Evolutionary conservation across 192 early-diverging fungal species (phyloP), one percentile per base, ranked within the genome.

Genomic region (Physocladia obscura): DNA sequence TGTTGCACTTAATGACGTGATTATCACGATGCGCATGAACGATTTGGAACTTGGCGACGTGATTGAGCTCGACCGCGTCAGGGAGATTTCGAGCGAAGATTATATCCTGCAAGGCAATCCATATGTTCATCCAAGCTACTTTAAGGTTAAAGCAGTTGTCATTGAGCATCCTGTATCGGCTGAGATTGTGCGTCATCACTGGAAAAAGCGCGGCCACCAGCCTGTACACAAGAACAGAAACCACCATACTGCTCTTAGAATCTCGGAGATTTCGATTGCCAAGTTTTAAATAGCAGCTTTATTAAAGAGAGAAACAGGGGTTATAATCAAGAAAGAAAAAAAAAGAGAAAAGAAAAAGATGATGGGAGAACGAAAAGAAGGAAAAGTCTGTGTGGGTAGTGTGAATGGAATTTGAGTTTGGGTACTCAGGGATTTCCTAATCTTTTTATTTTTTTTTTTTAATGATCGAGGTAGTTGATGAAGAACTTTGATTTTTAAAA

Each of bases 1-100:
- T 55, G 91, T 96, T 21, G 88, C 91, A 19, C 79, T 90, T 62
- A 91, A 94, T 78, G 97, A 98, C 74, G 81, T 95, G 54, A 86
- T 98, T 39, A 79, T 94, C 13, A 85, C 92, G 39, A 85, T 90
- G 75, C 76, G 91, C 21, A 88, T 96, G 71, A 90, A 90, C 37
- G 91, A 96, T 47, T 84, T 96, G 26, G 72, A 87, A 32, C 76
- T 96, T 1, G 97, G 97, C 21, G 95, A 97, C 81, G 84, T 91
- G 37, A 84, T 98, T 67, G 78, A 80, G 50, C 83, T 98, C 52
- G 91, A 94, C 75, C 83, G 91, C 50, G 91, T 95, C 31, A 84
- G 89, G 34, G 95, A 98, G 77, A 76, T 98, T 27, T 91, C 92
- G 17, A 88, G 86, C 29, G 86, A 85, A 36, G 91, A 94, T 67